These are phyloP conservation scores for Graphilbum sp. DNA, from an alignment of 2,329 filamentous ascomycete species.

Conservation along the genomic window DNA sequence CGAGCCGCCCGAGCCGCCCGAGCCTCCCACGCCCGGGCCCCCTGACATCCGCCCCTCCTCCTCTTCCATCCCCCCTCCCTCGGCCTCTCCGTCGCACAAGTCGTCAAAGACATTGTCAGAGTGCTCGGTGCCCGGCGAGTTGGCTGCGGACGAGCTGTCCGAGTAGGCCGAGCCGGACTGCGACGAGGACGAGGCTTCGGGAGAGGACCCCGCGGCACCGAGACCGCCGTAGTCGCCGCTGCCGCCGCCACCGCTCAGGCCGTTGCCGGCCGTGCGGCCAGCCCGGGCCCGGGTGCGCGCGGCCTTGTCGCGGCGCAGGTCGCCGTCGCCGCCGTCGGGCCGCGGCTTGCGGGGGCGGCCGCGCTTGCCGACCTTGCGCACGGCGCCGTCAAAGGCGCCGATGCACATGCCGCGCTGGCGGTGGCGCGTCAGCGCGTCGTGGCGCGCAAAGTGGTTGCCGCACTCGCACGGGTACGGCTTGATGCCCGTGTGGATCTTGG, in stretches of 20 bases:
- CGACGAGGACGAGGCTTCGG: conserved; percentile 33
- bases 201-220: conserved; percentile 25
- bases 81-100: background rate
- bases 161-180: conserved; percentile 40
- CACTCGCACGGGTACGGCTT: conserved; percentile 93
- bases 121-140: conserved; percentile 33
- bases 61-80: too few relatives aligned
- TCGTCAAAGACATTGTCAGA: conserved; percentile 21
- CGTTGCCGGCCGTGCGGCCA: conserved; percentile 15
- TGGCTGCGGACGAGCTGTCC: conserved; percentile 36
- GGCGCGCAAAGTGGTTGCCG: conserved; percentile 84
- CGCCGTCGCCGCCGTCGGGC: conserved; percentile 38
- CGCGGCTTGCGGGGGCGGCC: conserved; percentile 47
- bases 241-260: background rate
- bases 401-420: conserved; percentile 93
- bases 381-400: conserved; percentile 72
- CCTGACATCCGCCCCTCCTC: too few relatives aligned
- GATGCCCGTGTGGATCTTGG: conserved; percentile 91
- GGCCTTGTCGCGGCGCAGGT: conserved; percentile 40
- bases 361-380: conserved; percentile 43
- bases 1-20: too few relatives aligned
- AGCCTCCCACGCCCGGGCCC: too few relatives aligned
- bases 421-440: conserved; percentile 88
- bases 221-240: too few relatives aligned
- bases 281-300: conserved; percentile 38